These are phyloP conservation scores for Ceratocystis huliohia DNA, from an alignment of 2,329 filamentous ascomycete species.

Conservation along the genomic window DNA sequence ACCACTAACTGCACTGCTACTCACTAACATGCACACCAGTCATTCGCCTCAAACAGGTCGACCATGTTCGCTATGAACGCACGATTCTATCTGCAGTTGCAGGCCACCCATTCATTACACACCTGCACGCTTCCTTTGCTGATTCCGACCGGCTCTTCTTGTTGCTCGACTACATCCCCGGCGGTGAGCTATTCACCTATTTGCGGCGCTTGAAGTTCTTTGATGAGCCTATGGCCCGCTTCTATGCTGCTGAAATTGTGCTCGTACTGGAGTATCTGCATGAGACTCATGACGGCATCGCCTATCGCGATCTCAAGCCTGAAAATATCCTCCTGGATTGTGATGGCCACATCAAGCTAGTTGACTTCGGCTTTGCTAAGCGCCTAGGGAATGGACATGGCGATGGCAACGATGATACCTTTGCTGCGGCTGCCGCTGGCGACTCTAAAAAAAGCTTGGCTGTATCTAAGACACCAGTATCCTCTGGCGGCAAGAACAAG, in stretches of 20 bases:
- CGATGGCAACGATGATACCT: no score
- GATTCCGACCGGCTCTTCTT: slow-evolving; percentile 70
- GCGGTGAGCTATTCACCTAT: slow-evolving; percentile 76
- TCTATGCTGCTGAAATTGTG: slow-evolving; percentile 76
- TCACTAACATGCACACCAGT: slow-evolving; percentile 31
- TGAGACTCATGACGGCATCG: slow-evolving; percentile 62
- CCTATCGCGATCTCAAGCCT: slow-evolving; percentile 71
- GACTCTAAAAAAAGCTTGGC: background rate
- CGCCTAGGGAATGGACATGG: slow-evolving; percentile 40
- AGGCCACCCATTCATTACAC: slow-evolving; percentile 74
- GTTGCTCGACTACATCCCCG: slow-evolving; percentile 71
- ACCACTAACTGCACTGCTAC: no score
- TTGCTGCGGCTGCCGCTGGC: background rate
- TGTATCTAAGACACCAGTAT: background rate
- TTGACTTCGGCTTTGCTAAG: slow-evolving; percentile 80
- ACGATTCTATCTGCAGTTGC: slow-evolving; percentile 64
- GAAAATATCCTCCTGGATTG: slow-evolving; percentile 70
- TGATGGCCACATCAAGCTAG: slow-evolving; percentile 67
- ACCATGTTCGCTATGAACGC: slow-evolving; percentile 75
- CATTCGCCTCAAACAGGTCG: slow-evolving; percentile 72
- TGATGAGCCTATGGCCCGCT: slow-evolving; percentile 63
- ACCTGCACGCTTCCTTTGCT: slow-evolving; percentile 64
- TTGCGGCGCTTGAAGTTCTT: slow-evolving; percentile 65
- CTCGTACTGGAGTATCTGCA: slow-evolving; percentile 70
- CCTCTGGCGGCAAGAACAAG: background rate